A percentile compares a stretch with the other conserved stretches of the same genome.
Evolutionary conservation across 1,284 basidiomycete species (phyloP).

Genomic region (Singerocomus rubriflavus): DNA sequence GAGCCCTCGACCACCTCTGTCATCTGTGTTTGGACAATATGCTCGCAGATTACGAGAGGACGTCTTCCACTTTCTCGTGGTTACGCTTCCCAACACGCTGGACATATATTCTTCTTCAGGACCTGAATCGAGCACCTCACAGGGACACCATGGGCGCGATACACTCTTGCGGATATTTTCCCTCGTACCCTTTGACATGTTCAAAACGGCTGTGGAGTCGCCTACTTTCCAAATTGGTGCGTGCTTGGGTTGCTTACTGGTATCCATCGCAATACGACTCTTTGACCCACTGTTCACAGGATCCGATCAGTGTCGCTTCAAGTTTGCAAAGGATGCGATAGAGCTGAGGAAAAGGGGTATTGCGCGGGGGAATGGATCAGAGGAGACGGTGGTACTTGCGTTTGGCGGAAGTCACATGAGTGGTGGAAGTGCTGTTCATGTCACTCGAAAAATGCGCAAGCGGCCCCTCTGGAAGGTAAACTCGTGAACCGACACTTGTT

Average conservation of each 20-base stretch:
- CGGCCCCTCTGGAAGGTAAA: constrained; percentile 85
- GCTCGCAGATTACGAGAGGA: constrained; percentile 65
- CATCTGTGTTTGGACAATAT: constrained; percentile 69
- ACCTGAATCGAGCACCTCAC: constrained; percentile 37
- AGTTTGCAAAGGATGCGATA: constrained; percentile 86
- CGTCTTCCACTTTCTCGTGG: constrained; percentile 74
- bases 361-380: constrained; percentile 58
- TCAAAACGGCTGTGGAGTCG: constrained; percentile 76
- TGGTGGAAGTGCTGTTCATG: constrained; percentile 71
- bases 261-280: constrained; percentile 4
- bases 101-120: constrained; percentile 42
- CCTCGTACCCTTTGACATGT: constrained; percentile 77
- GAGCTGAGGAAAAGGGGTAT: constrained; percentile 71
- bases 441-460: constrained; percentile 82
- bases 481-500: constrained; percentile 36
- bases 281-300: constrained; percentile 41
- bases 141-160: constrained; percentile 51
- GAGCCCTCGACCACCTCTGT: constrained; percentile 49
- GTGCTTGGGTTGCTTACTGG: constrained; percentile 28
- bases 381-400: constrained; percentile 84
- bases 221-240: constrained; percentile 73
- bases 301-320: constrained; percentile 81
- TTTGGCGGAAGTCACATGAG: constrained; percentile 67
- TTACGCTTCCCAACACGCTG: constrained; percentile 63
- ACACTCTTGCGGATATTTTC: constrained; percentile 68